Conservation (phyloP, 768 basidiomycete genomes). For the Dacryopinax primogenitus region DNA sequence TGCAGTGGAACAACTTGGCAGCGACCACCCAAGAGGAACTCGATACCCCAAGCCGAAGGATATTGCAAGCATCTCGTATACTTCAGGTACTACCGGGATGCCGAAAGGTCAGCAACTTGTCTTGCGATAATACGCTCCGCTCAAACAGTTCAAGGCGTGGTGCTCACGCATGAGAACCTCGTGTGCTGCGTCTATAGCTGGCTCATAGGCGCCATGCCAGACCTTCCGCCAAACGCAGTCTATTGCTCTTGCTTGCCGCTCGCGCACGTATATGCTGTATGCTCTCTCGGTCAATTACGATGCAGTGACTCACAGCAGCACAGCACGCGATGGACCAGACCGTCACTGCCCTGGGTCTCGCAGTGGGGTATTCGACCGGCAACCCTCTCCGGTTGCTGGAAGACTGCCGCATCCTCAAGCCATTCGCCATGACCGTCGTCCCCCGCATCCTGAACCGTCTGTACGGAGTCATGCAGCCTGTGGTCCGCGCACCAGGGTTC, state of each 20-base stretch:
- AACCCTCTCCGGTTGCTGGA: constrained; percentile 79
- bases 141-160: constrained; percentile 32
- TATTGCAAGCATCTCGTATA: constrained; percentile 81
- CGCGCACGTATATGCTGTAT: constrained; percentile 78
- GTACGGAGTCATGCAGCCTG: constrained; percentile 38
- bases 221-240: constrained; percentile 34
- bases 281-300: constrained; percentile 18
- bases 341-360: constrained; percentile 45
- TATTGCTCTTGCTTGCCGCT: constrained; percentile 60
- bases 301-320: background rate
- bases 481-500: constrained; percentile 1
- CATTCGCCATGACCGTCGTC: constrained; percentile 69
- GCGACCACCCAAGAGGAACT: constrained; percentile 46
- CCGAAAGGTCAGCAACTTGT: constrained; percentile 43
- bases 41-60: constrained; percentile 43
- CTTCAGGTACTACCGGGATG: constrained; percentile 68
- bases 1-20: constrained; percentile 64
- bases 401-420: constrained; percentile 72
- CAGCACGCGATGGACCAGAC: constrained; percentile 42
- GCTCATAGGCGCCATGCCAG: constrained; percentile 33
- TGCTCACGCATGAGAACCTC: constrained; percentile 61
- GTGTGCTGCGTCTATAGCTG: constrained; percentile 47
- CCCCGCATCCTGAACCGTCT: constrained; percentile 77
- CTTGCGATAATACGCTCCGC: background rate
- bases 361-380: constrained; percentile 75